These are phyloP conservation scores for Chlamydomonas applanata DNA, from an alignment of 139 green algal genomes.

Conservation along the genomic window DNA sequence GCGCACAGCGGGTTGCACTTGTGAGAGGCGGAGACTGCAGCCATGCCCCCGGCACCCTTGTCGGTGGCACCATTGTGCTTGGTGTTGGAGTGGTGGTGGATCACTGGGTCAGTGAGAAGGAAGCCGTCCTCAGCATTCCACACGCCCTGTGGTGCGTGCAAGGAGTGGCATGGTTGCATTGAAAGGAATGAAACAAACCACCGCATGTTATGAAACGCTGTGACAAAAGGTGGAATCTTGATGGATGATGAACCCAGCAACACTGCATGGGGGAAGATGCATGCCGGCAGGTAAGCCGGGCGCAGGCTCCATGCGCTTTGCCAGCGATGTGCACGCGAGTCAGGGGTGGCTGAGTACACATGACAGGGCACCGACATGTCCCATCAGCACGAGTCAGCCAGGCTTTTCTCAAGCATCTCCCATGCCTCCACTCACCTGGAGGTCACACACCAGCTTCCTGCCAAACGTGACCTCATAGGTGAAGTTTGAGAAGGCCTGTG, in stretches of 20 bases:
- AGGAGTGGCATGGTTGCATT: no score
- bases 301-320: no score
- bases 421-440: conserved; percentile 18
- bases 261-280: no score
- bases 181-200: no score
- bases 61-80: conserved; percentile 32
- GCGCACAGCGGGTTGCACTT: conserved; percentile 32
- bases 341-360: no score
- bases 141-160: conserved; percentile 18
- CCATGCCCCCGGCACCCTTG: conserved; percentile 24
- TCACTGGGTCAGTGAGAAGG: conserved; percentile 42
- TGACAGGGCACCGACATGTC: no score
- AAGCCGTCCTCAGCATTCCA: conserved; percentile 35
- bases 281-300: no score
- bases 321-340: no score
- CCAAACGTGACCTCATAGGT: conserved; percentile 20
- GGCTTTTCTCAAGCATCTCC: neutral
- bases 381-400: no score
- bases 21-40: conserved; percentile 31
- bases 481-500: conserved; percentile 48
- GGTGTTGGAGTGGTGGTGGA: conserved; percentile 28
- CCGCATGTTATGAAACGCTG: neutral
- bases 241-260: neutral
- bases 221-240: neutral
- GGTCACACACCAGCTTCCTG: conserved; percentile 46